These are phyloP conservation scores for Ceratonia siliqua DNA, from an alignment of 306 rosid genomes.

Conservation along the genomic window DNA sequence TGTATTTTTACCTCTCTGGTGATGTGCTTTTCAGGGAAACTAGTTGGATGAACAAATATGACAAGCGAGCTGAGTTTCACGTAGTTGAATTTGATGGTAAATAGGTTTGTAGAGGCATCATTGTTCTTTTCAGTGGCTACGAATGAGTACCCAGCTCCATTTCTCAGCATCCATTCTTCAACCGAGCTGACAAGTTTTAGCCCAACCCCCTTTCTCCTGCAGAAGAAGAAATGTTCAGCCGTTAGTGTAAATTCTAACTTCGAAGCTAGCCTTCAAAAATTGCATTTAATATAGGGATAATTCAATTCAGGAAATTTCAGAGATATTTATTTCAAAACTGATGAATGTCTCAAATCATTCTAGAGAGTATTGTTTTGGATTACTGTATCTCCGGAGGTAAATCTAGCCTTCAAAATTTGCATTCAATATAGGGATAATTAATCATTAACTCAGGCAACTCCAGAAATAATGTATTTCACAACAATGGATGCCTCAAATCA, in stretches of 20 bases:
- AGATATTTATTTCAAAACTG: too few species aligned
- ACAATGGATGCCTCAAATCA: too few species aligned
- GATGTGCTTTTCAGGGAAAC: conserved; percentile 39
- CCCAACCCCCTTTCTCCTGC: conserved; percentile 63
- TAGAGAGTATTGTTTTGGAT: too few species aligned
- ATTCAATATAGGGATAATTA: neutral
- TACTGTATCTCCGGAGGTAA: too few species aligned
- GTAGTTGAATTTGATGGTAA: conserved; percentile 65
- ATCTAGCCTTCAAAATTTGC: neutral
- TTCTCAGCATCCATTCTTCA: conserved; percentile 74
- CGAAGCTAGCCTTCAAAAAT: neutral
- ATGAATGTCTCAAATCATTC: too few species aligned
- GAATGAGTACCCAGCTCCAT: conserved; percentile 64
- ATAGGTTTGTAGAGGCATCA: conserved; percentile 59
- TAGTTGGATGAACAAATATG: conserved; percentile 57
- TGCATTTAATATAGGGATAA: neutral
- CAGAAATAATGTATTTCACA: too few species aligned
- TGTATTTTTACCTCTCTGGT: conserved; percentile 53
- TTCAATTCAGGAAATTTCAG: too few species aligned
- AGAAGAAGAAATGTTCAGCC: neutral
- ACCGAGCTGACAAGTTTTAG: conserved; percentile 59
- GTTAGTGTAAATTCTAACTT: neutral
- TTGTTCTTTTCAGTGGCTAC: conserved; percentile 67
- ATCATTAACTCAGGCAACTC: too few species aligned
- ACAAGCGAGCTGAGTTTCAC: conserved; percentile 54